A percentile compares a stretch with the other conserved stretches of the same genome.
These are phyloP conservation scores for Biscogniauxia mediterranea DNA, from an alignment of 2,329 filamentous ascomycete species.

Conservation along the genomic window DNA sequence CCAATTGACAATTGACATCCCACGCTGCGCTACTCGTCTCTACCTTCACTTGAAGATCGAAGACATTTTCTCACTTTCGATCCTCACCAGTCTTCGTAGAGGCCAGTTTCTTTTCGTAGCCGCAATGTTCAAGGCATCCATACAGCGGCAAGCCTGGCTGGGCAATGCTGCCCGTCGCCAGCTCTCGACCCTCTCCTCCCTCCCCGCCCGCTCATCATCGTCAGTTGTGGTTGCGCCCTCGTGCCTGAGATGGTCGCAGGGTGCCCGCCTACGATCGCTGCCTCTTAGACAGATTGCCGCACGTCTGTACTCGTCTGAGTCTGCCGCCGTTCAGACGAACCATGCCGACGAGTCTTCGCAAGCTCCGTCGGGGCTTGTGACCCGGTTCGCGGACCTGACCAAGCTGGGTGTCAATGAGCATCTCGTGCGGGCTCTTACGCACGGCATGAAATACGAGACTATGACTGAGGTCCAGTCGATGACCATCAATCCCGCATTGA, in stretches of 20 bases:
- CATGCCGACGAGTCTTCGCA: conserved; percentile 12
- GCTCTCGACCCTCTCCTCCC: conserved; percentile 19
- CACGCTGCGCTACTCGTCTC: conserved; percentile 9
- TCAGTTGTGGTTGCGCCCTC: conserved; percentile 9
- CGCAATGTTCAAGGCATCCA: conserved; percentile 29
- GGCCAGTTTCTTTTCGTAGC: conserved; percentile 2
- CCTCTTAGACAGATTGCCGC: conserved; percentile 17
- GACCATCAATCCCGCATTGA: conserved; percentile 77
- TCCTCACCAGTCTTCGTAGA: conserved; percentile 8
- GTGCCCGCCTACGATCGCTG: conserved; percentile 8
- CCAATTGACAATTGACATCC: conserved; percentile 10
- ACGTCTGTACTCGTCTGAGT: conserved; percentile 26
- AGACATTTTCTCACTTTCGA: conserved; percentile 8
- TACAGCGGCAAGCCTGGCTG: conserved; percentile 32
- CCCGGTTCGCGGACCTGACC: conserved; percentile 45
- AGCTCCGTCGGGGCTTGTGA: conserved; percentile 27
- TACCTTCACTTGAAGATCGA: conserved; percentile 7
- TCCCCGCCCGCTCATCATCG: conserved; percentile 9
- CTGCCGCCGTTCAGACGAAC: conserved; percentile 15
- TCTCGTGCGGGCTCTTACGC: conserved; percentile 66
- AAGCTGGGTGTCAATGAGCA: conserved; percentile 56
- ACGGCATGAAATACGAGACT: conserved; percentile 70
- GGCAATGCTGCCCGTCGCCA: conserved; percentile 27
- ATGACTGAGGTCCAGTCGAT: conserved; percentile 93
- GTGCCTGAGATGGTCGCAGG: conserved; percentile 14